Conservation (phyloP, 768 basidiomycete species). For the Clitopilus passeckerianus region DNA sequence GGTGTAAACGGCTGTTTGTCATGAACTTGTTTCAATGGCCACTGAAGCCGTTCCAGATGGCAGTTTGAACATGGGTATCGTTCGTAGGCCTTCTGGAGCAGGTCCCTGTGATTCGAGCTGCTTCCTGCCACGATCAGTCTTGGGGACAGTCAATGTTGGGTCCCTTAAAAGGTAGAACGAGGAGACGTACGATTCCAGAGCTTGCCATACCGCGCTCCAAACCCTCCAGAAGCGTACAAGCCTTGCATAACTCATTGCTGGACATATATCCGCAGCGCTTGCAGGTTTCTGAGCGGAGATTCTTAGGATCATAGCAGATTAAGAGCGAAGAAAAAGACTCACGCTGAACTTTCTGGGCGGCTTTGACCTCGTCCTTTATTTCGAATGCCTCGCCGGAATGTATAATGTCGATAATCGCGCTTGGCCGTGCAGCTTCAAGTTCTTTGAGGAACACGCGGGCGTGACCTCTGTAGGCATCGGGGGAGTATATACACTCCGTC, state of each 20-base stretch:
- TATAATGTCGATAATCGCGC: conserved; percentile 96
- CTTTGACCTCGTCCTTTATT: conserved; percentile 79
- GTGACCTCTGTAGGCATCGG: conserved; percentile 97
- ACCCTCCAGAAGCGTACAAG: conserved; percentile 86
- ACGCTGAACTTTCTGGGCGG: conserved; percentile 83
- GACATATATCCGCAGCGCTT: conserved; percentile 93
- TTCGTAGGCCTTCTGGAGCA: conserved; percentile 64
- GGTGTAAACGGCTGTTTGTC: not conserved
- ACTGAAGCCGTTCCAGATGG: conserved; percentile 37
- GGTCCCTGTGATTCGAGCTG: conserved; percentile 56
- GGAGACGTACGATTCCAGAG: conserved; percentile 51
- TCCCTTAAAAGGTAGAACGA: conserved; percentile 1
- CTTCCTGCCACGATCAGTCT: conserved; percentile 69
- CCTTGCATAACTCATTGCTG: conserved; percentile 95
- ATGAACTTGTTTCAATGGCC: conserved; percentile 34
- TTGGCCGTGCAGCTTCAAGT: conserved; percentile 89
- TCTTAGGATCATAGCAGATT: conserved; percentile 4
- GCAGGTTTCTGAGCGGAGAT: conserved; percentile 66
- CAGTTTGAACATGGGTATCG: conserved; percentile 65
- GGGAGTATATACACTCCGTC: conserved; percentile 98
- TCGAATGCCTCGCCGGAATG: conserved; percentile 94
- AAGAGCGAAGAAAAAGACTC: conserved; percentile 22
- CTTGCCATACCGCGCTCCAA: conserved; percentile 78
- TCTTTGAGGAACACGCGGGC: conserved; percentile 94
- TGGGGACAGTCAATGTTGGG: conserved; percentile 7